Base-by-base conservation (phyloP, 148 eudicot species). In the Cornus florida region DNA sequence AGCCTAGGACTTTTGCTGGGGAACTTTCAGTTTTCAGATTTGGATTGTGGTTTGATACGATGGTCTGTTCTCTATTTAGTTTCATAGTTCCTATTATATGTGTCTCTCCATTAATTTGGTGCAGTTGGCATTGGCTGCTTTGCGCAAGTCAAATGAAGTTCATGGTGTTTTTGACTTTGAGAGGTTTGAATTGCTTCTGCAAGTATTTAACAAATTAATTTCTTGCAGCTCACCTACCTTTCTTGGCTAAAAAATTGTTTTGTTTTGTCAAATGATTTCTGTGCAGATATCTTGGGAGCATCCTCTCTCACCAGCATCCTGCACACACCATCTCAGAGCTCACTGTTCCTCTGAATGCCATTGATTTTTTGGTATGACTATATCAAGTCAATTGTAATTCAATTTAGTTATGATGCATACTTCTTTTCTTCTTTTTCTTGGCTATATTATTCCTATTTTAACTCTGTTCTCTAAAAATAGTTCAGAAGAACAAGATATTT, bases 91-190 rank as follows among this genome's bases (percentile, higher is more conserved):
- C 5, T 57, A 13, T 17, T 70, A 48, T 22, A 24, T 73, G 68
- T 74, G 22, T 28, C 38, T 64, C 7, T 78, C 73, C 71, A 74
- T 78, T 77, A 17, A 67, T 62, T 60, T 62, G 70, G 56, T 84
- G 83, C 89, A 96, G 99, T 85, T 96, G 88, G 98, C 99, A 73
- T 82, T 96, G 88, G 92, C 97, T 84, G 97, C 88, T 74, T 82
- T 96, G 72, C 89, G 92, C 69, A 88, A 84, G 79, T 87, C 99
- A 38, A 92, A 89, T 84, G 85, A 82, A 53, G 82, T 82, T 77
- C 91, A 88, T 75, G 74, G 85, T 69, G 82, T 90, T 83, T 77
- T 93, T 57, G 94, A 95, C 84, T 96, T 91, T 80, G 98, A 91
- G 76, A 93, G 97, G 98, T 95, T 73, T 64, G 14, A 65, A 56